These are phyloP conservation scores for Cyclotella choctawhatcheeana DNA, from an alignment of 108 stramenopile genomes.

Conservation along the genomic window DNA sequence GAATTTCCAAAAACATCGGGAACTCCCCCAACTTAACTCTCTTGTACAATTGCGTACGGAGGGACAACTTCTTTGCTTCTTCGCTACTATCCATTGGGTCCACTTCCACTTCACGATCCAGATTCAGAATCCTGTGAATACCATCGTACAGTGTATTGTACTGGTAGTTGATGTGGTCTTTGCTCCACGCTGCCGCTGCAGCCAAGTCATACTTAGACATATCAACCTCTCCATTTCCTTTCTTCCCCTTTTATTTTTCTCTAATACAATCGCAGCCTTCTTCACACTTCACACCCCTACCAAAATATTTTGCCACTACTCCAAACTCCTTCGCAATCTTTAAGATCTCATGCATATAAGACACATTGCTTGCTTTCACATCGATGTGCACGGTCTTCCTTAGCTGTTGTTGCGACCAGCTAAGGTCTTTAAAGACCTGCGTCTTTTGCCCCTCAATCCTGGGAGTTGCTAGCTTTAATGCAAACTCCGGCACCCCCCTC, in stretches of 20 bases:
- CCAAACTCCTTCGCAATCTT: neutral
- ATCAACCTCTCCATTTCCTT: neutral
- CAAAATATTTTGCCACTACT: neutral
- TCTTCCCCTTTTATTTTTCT: neutral
- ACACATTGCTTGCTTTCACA: neutral
- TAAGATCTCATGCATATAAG: neutral
- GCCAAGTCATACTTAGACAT: neutral
- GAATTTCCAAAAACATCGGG: neutral
- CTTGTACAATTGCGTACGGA: neutral
- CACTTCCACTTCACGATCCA: neutral
- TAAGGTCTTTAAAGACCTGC: neutral
- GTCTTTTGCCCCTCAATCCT: neutral
- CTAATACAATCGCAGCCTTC: neutral
- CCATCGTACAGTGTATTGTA: neutral
- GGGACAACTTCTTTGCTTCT: neutral
- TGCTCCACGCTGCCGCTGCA: neutral
- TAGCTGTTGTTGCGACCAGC: neutral
- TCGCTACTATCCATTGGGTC: neutral
- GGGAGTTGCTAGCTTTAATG: neutral
- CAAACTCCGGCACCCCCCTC: neutral
- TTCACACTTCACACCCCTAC: neutral
- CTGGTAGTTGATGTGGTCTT: constrained; percentile 5
- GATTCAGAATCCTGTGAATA: neutral
- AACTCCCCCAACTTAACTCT: neutral
- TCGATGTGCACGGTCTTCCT: neutral